These are phyloP conservation scores for Camellia sinensis DNA, from an alignment of 148 eudicot species.

Conservation along the genomic window DNA sequence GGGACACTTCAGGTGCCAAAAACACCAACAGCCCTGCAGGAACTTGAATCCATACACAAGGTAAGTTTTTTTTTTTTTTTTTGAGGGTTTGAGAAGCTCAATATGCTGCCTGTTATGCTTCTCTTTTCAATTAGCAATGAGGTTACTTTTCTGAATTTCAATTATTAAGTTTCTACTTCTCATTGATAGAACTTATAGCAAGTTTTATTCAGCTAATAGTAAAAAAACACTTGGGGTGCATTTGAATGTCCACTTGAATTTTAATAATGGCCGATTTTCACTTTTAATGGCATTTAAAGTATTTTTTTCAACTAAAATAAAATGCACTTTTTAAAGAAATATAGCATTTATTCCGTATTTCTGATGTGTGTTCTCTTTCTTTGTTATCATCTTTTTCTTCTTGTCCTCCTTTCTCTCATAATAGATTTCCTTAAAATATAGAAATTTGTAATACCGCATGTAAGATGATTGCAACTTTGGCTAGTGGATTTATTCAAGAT, in stretches of 20 bases:
- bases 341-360: neutral
- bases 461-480: neutral
- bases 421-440: neutral
- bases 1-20: conserved; percentile 84
- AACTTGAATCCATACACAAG: conserved; percentile 96
- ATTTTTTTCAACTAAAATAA: neutral
- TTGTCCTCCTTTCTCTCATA: too few species aligned
- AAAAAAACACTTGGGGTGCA: neutral
- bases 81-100: neutral
- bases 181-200: neutral
- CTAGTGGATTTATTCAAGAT: neutral
- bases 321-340: neutral
- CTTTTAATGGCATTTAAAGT: neutral
- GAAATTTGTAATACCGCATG: neutral
- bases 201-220: neutral
- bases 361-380: neutral
- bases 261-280: neutral
- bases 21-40: conserved; percentile 62
- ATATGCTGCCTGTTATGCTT: neutral
- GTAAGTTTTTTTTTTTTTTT: conserved; percentile 28
- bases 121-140: neutral
- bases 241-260: neutral
- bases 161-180: neutral
- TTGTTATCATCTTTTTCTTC: too few species aligned
- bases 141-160: neutral